Conservation (phyloP, 2,329 filamentous ascomycete genomes). For the Penicillium italicum region DNA sequence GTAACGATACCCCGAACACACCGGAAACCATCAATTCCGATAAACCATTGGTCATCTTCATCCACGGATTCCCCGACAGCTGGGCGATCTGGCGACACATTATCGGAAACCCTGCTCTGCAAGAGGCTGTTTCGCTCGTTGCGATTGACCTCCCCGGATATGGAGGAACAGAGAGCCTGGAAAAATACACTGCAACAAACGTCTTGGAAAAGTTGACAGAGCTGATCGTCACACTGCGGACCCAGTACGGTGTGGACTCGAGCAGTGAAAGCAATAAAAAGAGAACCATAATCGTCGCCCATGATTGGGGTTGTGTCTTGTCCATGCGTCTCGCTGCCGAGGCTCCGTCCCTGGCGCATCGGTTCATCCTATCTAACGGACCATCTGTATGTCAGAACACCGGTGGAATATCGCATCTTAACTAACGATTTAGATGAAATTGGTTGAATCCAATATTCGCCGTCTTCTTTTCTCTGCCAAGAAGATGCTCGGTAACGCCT, state of each 20-base stretch:
- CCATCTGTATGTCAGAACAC: conserved; percentile 46
- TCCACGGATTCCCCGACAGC: conserved; percentile 60
- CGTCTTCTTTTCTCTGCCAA: conserved; percentile 42
- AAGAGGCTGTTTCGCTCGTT: conserved; percentile 46
- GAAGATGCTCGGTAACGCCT: conserved; percentile 51
- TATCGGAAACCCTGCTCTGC: conserved; percentile 40
- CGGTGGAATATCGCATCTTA: neutral
- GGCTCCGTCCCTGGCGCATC: conserved; percentile 53
- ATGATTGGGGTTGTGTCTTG: conserved; percentile 56
- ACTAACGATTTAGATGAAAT: conserved; percentile 35
- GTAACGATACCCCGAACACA: conserved; percentile 34
- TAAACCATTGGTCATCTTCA: conserved; percentile 50
- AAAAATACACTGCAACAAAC: conserved; percentile 48
- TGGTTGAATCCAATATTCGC: conserved; percentile 43
- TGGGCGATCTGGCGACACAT: conserved; percentile 54
- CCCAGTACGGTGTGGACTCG: conserved; percentile 43
- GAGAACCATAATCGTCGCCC: conserved; percentile 48
- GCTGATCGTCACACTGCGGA: conserved; percentile 51
- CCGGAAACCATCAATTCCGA: conserved; percentile 12
- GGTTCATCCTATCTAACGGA: conserved; percentile 54
- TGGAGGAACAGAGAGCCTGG: conserved; percentile 54
- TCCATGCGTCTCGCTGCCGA: conserved; percentile 57
- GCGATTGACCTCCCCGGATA: conserved; percentile 58
- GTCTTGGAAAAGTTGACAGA: conserved; percentile 53
- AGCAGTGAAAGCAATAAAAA: conserved; percentile 35